Base-by-base conservation (phyloP, 202 grass and related monocot genomes). In the Bolboschoenoplectus hybrid region DNA sequence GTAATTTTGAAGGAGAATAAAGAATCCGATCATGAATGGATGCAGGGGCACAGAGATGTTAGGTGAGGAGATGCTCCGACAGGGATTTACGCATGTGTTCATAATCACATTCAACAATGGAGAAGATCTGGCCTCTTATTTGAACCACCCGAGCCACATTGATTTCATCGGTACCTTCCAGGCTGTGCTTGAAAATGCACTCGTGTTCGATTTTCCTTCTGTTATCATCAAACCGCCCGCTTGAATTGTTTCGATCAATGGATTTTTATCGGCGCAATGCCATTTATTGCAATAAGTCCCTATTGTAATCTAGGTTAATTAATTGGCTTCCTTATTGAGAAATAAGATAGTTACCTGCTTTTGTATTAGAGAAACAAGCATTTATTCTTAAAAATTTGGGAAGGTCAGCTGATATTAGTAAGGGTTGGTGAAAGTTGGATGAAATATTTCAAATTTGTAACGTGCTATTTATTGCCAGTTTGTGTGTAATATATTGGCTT, bases 81-180 rank as follows among this genome's bases (percentile, higher is more conserved):
- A 92, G 86, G 94, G 92, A 64, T 97, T 92, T 90, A 92, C 91
- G 9, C 91, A 94, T 45, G 88, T 85, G 67, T 92, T 94, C 88
- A 85, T 91, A 7, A 71, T 94, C 49, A 56, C 83, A 19, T 92
- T 92, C 20, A 88, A 60, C 38, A 88, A 36, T 72, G 68, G 81
- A 32, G 88, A 85, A 36, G 91, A 89, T 63, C 85, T 97, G 12
- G 45, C 88, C 12, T 55, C 34, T 57, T 97, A 82, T 86, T 67
- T 88, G 45, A 86, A 50, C 47, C 94, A 94, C 19, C 88, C 87
- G 34, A 90, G 64, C 41, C 93, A 93, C 77, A 51, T 46, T 32
- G 85, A 84, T 0, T 94, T 92, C 35, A 90, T 87, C 3, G 82
- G 75, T 60, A 88, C 85, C 46, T 94, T 97, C 88, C 87, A 87